Conservation (phyloP, 352 stramenopile species). For the Phytophthora rubi region DNA sequence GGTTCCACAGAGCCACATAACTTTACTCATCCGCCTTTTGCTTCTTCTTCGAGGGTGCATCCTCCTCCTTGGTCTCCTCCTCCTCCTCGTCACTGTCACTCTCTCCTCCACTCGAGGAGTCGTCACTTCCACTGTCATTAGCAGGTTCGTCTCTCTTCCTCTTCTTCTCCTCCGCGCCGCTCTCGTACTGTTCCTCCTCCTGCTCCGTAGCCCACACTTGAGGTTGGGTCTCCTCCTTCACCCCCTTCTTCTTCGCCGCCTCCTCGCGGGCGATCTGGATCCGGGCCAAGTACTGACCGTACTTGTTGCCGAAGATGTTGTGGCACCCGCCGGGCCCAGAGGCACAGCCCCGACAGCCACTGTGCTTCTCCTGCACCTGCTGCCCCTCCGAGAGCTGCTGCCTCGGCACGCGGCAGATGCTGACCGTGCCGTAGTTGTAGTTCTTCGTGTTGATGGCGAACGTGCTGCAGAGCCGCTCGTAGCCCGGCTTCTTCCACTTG, state of each 20-base stretch:
- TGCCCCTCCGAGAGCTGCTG: conserved; percentile 93
- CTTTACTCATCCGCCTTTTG: conserved; percentile 27
- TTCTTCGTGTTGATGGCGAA: conserved; percentile 99
- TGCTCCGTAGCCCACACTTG: conserved; percentile 67
- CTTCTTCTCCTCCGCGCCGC: conserved; percentile 43
- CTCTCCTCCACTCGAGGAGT: conserved; percentile 36
- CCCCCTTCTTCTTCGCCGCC: conserved; percentile 36
- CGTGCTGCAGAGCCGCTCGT: conserved; percentile 97
- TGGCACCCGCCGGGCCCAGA: conserved; percentile 92
- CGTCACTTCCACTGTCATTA: conserved; percentile 41
- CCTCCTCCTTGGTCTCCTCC: conserved; percentile 38
- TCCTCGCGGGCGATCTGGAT: conserved; percentile 95
- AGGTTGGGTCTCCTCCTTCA: neutral
- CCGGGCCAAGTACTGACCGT: conserved; percentile 97
- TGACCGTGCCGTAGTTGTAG: conserved; percentile 99
- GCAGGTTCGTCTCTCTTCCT: conserved; percentile 30
- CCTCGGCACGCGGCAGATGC: conserved; percentile 97
- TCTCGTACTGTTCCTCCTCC: conserved; percentile 71
- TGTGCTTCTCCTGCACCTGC: conserved; percentile 93
- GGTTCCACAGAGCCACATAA: neutral
- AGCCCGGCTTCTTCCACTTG: conserved; percentile 99
- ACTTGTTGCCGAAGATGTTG: conserved; percentile 99
- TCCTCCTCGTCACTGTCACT: conserved; percentile 36
- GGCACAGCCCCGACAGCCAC: conserved; percentile 97
- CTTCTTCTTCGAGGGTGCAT: conserved; percentile 34